Percentiles rank a stretch among this genome's conserved stretches.
Evolutionary conservation across 306 rosid species (phyloP).

Genomic region (Astragalus glycyphyllos): DNA sequence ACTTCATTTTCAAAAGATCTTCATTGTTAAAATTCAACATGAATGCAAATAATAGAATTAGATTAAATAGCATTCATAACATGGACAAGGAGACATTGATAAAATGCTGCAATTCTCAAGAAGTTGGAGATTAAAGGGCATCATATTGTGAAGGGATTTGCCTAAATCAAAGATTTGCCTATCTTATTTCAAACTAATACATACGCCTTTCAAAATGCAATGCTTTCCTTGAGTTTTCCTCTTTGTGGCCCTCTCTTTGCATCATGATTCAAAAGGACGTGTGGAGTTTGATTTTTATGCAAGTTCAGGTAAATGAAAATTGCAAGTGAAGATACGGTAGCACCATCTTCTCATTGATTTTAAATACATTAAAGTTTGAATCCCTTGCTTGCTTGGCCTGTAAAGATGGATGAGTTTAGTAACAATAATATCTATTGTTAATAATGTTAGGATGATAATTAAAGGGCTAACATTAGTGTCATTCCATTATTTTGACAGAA

Average conservation of each 20-base stretch:
- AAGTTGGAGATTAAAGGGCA: too few species aligned
- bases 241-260: not conserved
- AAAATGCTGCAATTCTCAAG: not conserved
- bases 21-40: slow-evolving; percentile 41
- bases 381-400: not conserved
- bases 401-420: not conserved
- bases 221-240: not conserved
- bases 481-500: slow-evolving; percentile 1
- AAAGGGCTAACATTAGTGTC: not conserved
- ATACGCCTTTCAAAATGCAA: too few species aligned
- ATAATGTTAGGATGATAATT: not conserved
- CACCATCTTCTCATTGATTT: not conserved
- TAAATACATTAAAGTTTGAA: not conserved
- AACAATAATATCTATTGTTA: not conserved
- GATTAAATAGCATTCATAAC: slow-evolving; percentile 18
- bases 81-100: slow-evolving; percentile 17
- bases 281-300: too few species aligned
- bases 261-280: not conserved
- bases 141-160: too few species aligned
- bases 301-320: too few species aligned
- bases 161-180: too few species aligned
- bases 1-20: slow-evolving; percentile 52
- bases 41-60: slow-evolving; percentile 28
- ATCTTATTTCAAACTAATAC: too few species aligned
- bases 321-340: too few species aligned